phyloP scores from a whole-genome alignment of 2,329 filamentous ascomycete genomes.

The Penicillium italicum region DNA sequence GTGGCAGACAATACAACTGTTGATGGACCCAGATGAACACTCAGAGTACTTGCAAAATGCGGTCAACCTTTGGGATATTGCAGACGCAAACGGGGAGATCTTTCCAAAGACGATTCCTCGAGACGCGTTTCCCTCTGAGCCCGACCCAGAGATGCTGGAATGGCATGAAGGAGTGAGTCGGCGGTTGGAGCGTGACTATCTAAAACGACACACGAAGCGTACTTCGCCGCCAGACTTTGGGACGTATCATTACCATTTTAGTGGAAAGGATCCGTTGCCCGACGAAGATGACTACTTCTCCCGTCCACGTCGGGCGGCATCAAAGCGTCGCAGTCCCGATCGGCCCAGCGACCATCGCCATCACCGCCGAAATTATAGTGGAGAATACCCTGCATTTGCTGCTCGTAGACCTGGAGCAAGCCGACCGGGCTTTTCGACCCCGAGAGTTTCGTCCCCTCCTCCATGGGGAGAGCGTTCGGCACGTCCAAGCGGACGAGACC shows the following conservation, averaged over 20 bases:
- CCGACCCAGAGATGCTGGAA: conserved; percentile 74
- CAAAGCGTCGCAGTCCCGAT: conserved; percentile 20
- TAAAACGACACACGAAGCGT: conserved; percentile 38
- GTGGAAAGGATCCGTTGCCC: conserved; percentile 30
- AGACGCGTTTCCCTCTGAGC: conserved; percentile 65
- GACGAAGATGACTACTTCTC: conserved; percentile 25
- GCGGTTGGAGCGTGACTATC: conserved; percentile 61
- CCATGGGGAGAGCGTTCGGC: conserved; percentile 15
- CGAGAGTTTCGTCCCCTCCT: conserved; percentile 28
- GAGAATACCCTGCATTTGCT: conserved; percentile 17
- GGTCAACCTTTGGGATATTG: conserved; percentile 71
- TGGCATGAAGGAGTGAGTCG: conserved; percentile 82
- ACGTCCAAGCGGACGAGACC: conserved; percentile 25
- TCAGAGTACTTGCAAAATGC: conserved; percentile 78
- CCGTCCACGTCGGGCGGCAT: conserved; percentile 12
- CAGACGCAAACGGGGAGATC: conserved; percentile 60
- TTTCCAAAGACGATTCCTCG: conserved; percentile 64
- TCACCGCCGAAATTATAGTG: conserved; percentile 24
- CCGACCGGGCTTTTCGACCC: conserved; percentile 21
- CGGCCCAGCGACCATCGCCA: conserved; percentile 19
- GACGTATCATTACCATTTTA: conserved; percentile 29
- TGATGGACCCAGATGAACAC: conserved; percentile 85
- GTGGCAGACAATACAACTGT: conserved; percentile 88
- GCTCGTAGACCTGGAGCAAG: conserved; percentile 17
- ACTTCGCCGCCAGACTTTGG: conserved; percentile 33